Base-by-base conservation (phyloP, 108 stramenopile genomes). In the Seminavis robusta region DNA sequence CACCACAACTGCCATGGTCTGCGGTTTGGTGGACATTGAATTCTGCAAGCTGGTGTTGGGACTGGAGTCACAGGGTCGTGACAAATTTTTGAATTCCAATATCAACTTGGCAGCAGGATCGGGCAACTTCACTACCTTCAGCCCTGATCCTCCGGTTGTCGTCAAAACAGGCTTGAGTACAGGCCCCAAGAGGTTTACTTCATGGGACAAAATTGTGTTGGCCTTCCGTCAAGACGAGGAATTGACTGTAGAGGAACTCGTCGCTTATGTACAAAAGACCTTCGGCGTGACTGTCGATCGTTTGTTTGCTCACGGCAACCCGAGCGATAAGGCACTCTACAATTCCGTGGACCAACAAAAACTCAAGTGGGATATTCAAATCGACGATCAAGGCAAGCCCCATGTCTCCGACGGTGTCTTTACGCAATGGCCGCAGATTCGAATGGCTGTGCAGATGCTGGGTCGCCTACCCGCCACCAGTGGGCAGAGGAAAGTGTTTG, bases 1-100 rank as follows among this genome's bases (percentile, higher is more conserved):
- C 0, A 91, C 90, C 9, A 92, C 86, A 38, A 92, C 90, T n/a
- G 90, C 90, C 21, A 74, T 92, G 65, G 90, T 89, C 13, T 83
- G 87, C 6, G 90, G 90, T 31, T 58, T 86, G n/a, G 78, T 89
- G 13, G 80, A 86, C 50, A 74, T 92, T 36, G 90, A 92, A 69
- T 74, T 84, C 28, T 73, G 74, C n/a, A n/a, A n/a, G n/a, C n/a
- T n/a, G n/a, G n/a, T n/a, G n/a, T n/a, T 78, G 23, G 77, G 77
- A 29, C 61, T 78, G 10, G 61, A 78, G 36, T 69, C 72, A 38
- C 71, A 73, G 46, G 77, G 77, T 30, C 63, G 71, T 33, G 68
- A 73, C 19, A 73, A 69, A 52, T 78, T 78, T 31, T 59, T 78
- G 40, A 78, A 78, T 41, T 78, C 72, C 47, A 78, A 78, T 37